phyloP scores from a whole-genome alignment of 352 stramenopile species.

The Salisapilia sapeloensis region DNA sequence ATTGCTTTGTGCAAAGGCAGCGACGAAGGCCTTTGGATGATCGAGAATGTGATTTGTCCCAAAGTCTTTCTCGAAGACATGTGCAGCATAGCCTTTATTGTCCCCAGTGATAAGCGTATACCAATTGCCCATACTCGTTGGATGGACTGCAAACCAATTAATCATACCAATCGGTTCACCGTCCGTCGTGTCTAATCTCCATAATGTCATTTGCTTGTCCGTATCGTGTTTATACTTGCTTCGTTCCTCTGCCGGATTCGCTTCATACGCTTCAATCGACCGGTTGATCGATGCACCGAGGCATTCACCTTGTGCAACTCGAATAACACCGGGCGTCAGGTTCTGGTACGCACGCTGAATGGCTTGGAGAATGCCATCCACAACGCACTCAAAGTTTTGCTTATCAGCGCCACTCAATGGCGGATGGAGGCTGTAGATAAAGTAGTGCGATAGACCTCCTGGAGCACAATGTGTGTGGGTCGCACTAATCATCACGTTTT shows the following conservation, averaged over 20 bases:
- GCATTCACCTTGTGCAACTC: constrained; percentile 36
- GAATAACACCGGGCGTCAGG: constrained; percentile 40
- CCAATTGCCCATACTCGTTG: constrained; percentile 87
- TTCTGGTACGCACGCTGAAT: constrained; percentile 68
- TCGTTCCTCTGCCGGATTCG: constrained; percentile 75
- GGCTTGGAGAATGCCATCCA: constrained; percentile 74
- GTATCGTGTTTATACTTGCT: constrained; percentile 67
- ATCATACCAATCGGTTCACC: constrained; percentile 80
- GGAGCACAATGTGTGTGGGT: constrained; percentile 87
- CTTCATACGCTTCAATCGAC: constrained; percentile 76
- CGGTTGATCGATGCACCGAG: constrained; percentile 80
- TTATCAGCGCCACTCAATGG: constrained; percentile 45
- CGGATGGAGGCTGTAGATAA: constrained; percentile 80
- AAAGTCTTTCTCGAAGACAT: constrained; percentile 75
- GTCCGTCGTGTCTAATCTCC: constrained; percentile 68
- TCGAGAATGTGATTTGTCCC: constrained; percentile 71
- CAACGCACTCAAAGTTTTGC: constrained; percentile 83
- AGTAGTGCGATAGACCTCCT: constrained; percentile 84
- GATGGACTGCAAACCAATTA: constrained; percentile 90
- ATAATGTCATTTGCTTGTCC: constrained; percentile 87
- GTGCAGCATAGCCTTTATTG: constrained; percentile 86
- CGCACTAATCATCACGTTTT: constrained; percentile 80
- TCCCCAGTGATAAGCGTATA: constrained; percentile 88
- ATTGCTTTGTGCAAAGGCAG: constrained; percentile 87
- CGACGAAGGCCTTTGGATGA: constrained; percentile 75